Base-by-base conservation (phyloP, 106 monocot species). In the Agapanthus africanus region DNA sequence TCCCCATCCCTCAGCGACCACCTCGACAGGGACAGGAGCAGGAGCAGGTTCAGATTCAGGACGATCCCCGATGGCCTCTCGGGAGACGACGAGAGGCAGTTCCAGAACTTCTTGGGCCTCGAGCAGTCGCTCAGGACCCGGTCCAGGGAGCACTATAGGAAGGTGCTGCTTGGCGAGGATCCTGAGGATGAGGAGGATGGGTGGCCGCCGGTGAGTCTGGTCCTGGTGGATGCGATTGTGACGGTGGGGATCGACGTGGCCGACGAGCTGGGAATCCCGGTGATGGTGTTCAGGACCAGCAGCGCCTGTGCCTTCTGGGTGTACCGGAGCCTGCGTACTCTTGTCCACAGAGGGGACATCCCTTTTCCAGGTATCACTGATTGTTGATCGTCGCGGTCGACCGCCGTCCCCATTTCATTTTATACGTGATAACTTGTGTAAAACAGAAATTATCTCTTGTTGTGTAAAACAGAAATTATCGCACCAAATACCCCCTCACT, bases 41-140 rank as follows among this genome's bases (percentile, higher is more conserved):
- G n/a, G n/a, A n/a, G 81, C 13, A 40, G n/a, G 2, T 74, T 88
- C 70, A 68, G 73, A 32, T 88, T 81, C 70, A 31, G 32, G 14
- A 78, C 80, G 37, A 81, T 88, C 68, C 66, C 87, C 18, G 87
- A 87, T 32, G 87, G 87, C 0, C 71, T 83, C 50, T 68, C 83
- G 0, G 71, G 74, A 5, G 87, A 78, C 40, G 30, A 71, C 14
- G 63, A 70, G 6, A 65, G 80, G 3, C 27, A 39, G 2, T 7
- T 23, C 14, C 0, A 0, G 6, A 31, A 37, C 4, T 11, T 78
- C 15, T 4, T 63, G 40, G 72, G 78, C n/a, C 69, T 85, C 6
- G 26, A 33, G 4, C 11, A 68, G 27, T 76, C 83, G 3, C 7
- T 83, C 72, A 35, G 54, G 36, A 71, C 67, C 18, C 47, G 28